phyloP scores from a whole-genome alignment of 202 grass and related monocot species.

The Carex sylvatica region DNA sequence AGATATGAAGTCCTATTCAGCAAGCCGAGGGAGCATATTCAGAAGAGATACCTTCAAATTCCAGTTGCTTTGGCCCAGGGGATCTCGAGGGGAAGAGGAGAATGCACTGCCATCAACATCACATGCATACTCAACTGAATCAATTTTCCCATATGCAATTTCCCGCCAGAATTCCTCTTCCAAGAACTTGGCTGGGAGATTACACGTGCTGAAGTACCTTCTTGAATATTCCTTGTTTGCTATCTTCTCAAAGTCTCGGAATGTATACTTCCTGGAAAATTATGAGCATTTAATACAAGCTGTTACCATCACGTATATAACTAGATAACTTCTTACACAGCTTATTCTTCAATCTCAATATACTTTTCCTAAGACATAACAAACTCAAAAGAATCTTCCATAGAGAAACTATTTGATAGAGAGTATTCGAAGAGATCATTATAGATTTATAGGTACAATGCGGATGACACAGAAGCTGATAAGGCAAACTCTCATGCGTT shows the following conservation, averaged over 20 bases:
- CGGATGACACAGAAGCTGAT: background rate
- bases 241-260: conserved; percentile 94
- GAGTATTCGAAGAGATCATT: background rate
- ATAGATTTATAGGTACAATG: background rate
- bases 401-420: background rate
- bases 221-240: conserved; percentile 84
- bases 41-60: conserved; percentile 83
- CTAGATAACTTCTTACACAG: background rate
- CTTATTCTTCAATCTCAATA: background rate
- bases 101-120: conserved; percentile 99
- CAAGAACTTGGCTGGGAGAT: conserved; percentile 65
- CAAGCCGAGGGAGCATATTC: background rate
- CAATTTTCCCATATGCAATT: conserved; percentile 93
- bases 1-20: background rate
- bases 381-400: background rate
- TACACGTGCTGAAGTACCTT: conserved; percentile 78
- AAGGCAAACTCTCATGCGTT: background rate
- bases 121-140: conserved; percentile 95
- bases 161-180: conserved; percentile 99
- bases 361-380: background rate
- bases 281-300: background rate
- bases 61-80: conserved; percentile 89
- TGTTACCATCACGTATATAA: background rate
- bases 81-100: conserved; percentile 75
- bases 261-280: conserved; percentile 84